Evolutionary conservation across 257 asterid species (phyloP).

Genomic region (Thymus mandschuricus): DNA sequence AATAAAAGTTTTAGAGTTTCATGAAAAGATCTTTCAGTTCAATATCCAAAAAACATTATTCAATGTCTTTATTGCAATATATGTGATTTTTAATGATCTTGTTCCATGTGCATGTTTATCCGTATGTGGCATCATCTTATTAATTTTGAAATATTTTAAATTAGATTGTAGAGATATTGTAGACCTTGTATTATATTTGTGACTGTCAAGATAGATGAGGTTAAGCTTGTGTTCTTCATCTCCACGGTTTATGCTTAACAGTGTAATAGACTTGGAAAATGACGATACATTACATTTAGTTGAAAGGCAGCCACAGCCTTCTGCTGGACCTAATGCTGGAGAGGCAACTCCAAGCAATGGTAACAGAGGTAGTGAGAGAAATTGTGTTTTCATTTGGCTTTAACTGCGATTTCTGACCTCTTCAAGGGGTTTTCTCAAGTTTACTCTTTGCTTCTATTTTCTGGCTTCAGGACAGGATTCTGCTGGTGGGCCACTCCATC

Average conservation of each 20-base stretch:
- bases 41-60: neutral
- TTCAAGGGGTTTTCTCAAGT: constrained; percentile 1
- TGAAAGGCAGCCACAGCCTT: constrained; percentile 74
- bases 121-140: neutral
- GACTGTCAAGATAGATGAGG: neutral
- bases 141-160: neutral
- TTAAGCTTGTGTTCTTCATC: constrained; percentile 6
- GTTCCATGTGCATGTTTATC: constrained; percentile 3
- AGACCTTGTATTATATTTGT: neutral
- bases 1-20: neutral
- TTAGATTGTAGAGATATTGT: neutral
- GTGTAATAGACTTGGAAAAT: constrained; percentile 68
- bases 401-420: constrained; percentile 7
- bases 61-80: neutral
- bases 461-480: constrained; percentile 64
- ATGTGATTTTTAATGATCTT: constrained; percentile 6
- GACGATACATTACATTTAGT: constrained; percentile 95
- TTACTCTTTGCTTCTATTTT: constrained; percentile 20
- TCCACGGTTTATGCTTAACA: constrained; percentile 46
- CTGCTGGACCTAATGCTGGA: constrained; percentile 54
- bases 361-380: constrained; percentile 51
- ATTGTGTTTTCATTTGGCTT: constrained; percentile 14
- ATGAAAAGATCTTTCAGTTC: neutral
- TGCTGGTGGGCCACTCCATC: constrained; percentile 58
- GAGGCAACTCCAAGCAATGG: constrained; percentile 54